A percentile compares a stretch with the other conserved stretches of the same genome.
Conservation (phyloP, 768 basidiomycete species). For the Tubosaeta brunneosetosa region DNA sequence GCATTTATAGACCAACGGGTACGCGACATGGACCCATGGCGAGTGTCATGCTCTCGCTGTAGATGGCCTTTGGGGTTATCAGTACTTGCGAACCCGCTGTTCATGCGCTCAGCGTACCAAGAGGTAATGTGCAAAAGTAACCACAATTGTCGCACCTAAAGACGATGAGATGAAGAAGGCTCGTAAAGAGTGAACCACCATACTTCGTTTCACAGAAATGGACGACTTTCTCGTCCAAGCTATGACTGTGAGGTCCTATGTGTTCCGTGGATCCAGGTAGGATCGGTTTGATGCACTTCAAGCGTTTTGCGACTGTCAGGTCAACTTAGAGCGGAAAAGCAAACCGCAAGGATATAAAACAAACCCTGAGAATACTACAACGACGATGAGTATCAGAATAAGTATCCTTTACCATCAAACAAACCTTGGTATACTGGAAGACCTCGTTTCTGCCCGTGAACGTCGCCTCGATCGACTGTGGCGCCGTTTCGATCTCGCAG, state of each 20-base stretch:
- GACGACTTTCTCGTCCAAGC: conserved; percentile 38
- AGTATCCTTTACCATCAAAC: not conserved
- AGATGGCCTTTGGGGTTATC: conserved; percentile 42
- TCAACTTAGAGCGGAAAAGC: not conserved
- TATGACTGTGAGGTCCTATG: conserved; percentile 46
- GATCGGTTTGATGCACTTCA: conserved; percentile 46
- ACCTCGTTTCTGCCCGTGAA: conserved; percentile 57
- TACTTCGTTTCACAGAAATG: conserved; percentile 54
- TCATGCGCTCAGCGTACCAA: conserved; percentile 33
- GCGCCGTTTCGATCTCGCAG: conserved; percentile 25
- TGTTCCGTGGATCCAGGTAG: conserved; percentile 41
- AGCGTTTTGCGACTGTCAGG: conserved; percentile 42
- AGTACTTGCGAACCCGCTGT: not conserved
- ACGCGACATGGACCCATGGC: conserved; percentile 14
- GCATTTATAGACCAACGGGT: conserved; percentile 55
- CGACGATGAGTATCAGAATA: not conserved
- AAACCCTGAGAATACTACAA: conserved; percentile 51
- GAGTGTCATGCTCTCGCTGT: conserved; percentile 58
- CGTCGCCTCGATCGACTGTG: conserved; percentile 56
- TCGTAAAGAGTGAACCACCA: not conserved
- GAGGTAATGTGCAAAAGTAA: conserved; percentile 45
- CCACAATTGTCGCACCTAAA: conserved; percentile 37
- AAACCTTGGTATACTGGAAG: conserved; percentile 62
- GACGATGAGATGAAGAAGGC: not conserved
- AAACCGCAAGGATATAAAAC: not conserved